These are phyloP conservation scores for Chloropicon primus DNA, from an alignment of 139 green algal genomes.

Conservation along the genomic window DNA sequence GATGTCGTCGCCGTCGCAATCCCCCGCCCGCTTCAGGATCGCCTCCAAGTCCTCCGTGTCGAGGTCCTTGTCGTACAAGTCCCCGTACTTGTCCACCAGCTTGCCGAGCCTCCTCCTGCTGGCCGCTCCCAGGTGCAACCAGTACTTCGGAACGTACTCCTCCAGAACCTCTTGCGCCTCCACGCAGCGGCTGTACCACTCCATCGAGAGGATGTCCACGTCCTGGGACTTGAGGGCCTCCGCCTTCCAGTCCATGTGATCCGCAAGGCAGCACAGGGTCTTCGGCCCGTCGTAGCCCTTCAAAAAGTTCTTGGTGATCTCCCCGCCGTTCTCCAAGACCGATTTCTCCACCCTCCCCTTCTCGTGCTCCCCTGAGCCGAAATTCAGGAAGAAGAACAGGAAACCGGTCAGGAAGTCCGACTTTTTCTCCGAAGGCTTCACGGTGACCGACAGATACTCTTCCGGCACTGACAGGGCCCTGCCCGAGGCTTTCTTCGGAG, in stretches of 20 bases:
- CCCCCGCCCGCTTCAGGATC: background rate
- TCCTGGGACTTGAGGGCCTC: background rate
- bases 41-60: background rate
- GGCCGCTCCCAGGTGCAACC: background rate
- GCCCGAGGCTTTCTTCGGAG: background rate
- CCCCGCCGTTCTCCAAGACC: background rate
- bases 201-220: background rate
- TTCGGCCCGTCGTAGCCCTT: background rate
- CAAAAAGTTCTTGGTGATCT: background rate
- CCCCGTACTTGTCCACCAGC: background rate
- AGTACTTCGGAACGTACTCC: background rate
- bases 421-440: background rate
- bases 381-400: background rate
- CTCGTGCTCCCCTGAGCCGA: background rate
- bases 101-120: background rate
- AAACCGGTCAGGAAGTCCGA: background rate
- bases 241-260: background rate
- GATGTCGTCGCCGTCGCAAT: background rate
- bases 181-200: background rate
- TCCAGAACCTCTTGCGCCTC: background rate
- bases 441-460: background rate
- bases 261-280: background rate
- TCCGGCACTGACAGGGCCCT: background rate
- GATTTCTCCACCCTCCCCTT: background rate
- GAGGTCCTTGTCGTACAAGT: background rate